These are phyloP conservation scores for Fagus crenata DNA, from an alignment of 306 rosid species.

Conservation along the genomic window DNA sequence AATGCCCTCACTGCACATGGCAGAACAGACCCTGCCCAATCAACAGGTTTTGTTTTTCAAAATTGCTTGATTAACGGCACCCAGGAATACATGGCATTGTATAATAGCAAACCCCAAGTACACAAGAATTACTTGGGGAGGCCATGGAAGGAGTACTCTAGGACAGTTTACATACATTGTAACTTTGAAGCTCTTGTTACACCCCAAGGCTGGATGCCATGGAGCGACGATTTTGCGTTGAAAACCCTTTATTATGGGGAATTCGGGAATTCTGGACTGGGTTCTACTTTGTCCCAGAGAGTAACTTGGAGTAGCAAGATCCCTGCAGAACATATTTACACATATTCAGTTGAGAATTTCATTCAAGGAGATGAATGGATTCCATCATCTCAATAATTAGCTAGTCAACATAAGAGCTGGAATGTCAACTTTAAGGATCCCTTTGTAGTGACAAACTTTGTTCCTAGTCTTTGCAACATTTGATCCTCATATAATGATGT, in stretches of 20 bases:
- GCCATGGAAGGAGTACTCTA: slow-evolving; percentile 90
- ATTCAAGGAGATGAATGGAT: slow-evolving; percentile 86
- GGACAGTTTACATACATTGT: slow-evolving; percentile 60
- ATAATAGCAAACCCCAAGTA: slow-evolving; percentile 56
- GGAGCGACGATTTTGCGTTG: slow-evolving; percentile 63
- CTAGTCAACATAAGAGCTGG: slow-evolving; percentile 9
- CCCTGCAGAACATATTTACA: slow-evolving; percentile 46
- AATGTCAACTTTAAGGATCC: no score
- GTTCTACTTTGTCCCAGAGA: slow-evolving; percentile 48
- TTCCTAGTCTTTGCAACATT: no score
- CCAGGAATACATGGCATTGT: slow-evolving; percentile 60
- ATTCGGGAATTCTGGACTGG: slow-evolving; percentile 50
- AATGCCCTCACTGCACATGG: slow-evolving; percentile 83
- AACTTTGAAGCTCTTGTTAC: slow-evolving; percentile 49
- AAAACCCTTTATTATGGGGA: slow-evolving; percentile 83
- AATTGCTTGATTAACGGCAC: slow-evolving; percentile 78
- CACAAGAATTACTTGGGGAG: slow-evolving; percentile 88
- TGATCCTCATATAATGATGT: no score
- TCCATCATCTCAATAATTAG: slow-evolving; percentile 36
- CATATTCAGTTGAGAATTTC: slow-evolving; percentile 67
- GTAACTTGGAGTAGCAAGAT: slow-evolving; percentile 65
- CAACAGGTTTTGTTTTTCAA: slow-evolving; percentile 73
- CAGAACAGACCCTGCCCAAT: slow-evolving; percentile 76
- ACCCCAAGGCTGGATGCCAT: slow-evolving; percentile 73
- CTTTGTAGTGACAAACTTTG: no score